Base-by-base conservation (phyloP, 2,329 filamentous ascomycete species). In the Clonostachys rosea region DNA sequence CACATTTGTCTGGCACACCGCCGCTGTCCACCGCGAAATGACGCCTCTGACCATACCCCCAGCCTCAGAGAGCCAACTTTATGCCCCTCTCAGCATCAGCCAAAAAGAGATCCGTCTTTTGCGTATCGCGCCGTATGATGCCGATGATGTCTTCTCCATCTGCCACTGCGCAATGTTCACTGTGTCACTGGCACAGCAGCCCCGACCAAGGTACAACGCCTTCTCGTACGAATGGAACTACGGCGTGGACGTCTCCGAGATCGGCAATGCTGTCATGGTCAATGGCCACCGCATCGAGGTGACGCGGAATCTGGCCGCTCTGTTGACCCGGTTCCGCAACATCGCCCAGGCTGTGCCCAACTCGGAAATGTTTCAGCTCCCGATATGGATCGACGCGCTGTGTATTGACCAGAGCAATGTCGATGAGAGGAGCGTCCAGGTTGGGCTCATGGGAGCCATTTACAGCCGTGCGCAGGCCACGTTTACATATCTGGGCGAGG, bases 301-400 rank as follows among this genome's bases (percentile, higher is more conserved):
- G 13, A 41, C 40, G 13, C 17, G 24, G 40, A 41, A 41, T 5
- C 6, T 41, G 16, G 40, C 24, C 12, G 40, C 40, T 20, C 40
- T 41, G 16, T 20, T 41, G 13, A 41, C 40, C 40, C 40, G 40
- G 13, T 41, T 18, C 40, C 40, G 40, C 16, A 41, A 41, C 40
- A 41, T 41, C 40, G 5, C 40, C 16, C 13, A 14, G 40, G 40
- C 40, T 17, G 16, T 17, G 12, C 40, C 40, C 13, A 20, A 41
- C 16, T 41, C 13, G 40, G 13, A 41, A 12, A 17, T 17, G 16
- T 13, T 17, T 17, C 40, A 17, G 12, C 13, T 17, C 10, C 40
- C 40, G 12, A 11, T 69, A 7, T 47, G 52, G 48, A 45, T 54
- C 3, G 47, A 59, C 8, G 48, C 44, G 1, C 14, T 53, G 1